Conservation (phyloP, 169 alveolate species). For the Babesia ovata region DNA sequence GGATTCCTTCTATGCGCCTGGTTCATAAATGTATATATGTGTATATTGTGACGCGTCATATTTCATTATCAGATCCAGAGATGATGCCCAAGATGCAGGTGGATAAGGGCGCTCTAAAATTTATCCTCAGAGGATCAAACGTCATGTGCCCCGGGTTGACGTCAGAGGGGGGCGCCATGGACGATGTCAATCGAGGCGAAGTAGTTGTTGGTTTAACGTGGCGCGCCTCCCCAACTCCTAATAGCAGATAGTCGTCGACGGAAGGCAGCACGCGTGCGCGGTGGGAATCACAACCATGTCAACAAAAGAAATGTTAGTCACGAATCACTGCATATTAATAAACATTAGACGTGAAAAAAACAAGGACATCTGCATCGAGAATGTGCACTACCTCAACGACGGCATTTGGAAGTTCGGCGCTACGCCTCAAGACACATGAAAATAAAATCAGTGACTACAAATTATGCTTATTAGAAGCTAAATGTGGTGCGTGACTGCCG, state of each 20-base stretch:
- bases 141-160: constrained; percentile 98
- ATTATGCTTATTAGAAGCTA: not conserved
- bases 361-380: constrained; percentile 92
- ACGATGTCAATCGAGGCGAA: constrained; percentile 83
- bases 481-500: not conserved
- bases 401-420: constrained; percentile 90
- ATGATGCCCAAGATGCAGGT: constrained; percentile 96
- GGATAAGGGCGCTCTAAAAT: constrained; percentile 95
- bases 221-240: not conserved
- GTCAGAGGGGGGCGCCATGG: constrained; percentile 94
- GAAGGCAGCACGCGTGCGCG: constrained; percentile 92
- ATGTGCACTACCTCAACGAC: constrained; percentile 89
- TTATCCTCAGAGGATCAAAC: constrained; percentile 93
- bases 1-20: constrained; percentile 93
- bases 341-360: constrained; percentile 74
- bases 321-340: not conserved
- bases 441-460: not conserved
- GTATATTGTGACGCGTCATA: not conserved
- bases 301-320: constrained; percentile 88
- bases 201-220: constrained; percentile 72
- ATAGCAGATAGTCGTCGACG: constrained; percentile 90
- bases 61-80: constrained; percentile 82
- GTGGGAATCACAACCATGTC: constrained; percentile 93
- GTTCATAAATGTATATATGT: constrained; percentile 89
- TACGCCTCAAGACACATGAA: not conserved